These are phyloP conservation scores for Phytophthora kernoviae DNA, from an alignment of 352 stramenopile genomes.

Conservation along the genomic window DNA sequence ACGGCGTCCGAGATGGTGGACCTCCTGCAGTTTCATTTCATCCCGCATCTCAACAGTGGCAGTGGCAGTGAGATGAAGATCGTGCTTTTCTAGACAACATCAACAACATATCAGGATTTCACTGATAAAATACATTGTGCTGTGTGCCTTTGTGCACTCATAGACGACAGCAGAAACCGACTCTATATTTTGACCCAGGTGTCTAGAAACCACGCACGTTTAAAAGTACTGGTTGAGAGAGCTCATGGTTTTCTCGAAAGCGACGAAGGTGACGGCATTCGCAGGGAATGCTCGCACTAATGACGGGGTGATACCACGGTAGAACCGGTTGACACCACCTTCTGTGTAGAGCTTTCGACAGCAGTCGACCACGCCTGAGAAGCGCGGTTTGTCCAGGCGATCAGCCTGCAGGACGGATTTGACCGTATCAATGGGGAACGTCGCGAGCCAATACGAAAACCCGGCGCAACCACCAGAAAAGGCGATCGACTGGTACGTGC, in stretches of 20 bases:
- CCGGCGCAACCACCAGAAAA: conserved; percentile 73
- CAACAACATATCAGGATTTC: not conserved
- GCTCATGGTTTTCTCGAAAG: conserved; percentile 83
- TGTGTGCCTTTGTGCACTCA: conserved; percentile 1
- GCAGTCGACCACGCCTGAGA: conserved; percentile 74
- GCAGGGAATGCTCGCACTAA: conserved; percentile 78
- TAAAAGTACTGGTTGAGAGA: conserved; percentile 79
- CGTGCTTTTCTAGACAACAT: conserved; percentile 61
- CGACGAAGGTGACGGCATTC: conserved; percentile 87
- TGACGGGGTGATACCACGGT: conserved; percentile 79
- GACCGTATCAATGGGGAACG: conserved; percentile 84
- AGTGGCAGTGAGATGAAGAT: conserved; percentile 69
- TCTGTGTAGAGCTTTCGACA: conserved; percentile 70
- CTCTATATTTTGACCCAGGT: conserved; percentile 8
- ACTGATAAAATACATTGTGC: conserved; percentile 12
- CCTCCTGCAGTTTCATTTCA: conserved; percentile 76
- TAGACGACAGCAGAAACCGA: conserved; percentile 13
- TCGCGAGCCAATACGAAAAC: conserved; percentile 86
- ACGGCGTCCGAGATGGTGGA: conserved; percentile 83
- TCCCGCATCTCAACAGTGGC: conserved; percentile 59
- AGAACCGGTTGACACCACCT: conserved; percentile 69
- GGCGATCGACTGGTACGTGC: conserved; percentile 78
- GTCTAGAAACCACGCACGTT: conserved; percentile 9
- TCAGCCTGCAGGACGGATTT: conserved; percentile 87
- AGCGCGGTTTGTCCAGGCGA: conserved; percentile 70